Evolutionary conservation across 2,329 filamentous ascomycete genomes (phyloP), one percentile per base, ranked within the genome.

Genomic region (Sporothrix curviconia): DNA sequence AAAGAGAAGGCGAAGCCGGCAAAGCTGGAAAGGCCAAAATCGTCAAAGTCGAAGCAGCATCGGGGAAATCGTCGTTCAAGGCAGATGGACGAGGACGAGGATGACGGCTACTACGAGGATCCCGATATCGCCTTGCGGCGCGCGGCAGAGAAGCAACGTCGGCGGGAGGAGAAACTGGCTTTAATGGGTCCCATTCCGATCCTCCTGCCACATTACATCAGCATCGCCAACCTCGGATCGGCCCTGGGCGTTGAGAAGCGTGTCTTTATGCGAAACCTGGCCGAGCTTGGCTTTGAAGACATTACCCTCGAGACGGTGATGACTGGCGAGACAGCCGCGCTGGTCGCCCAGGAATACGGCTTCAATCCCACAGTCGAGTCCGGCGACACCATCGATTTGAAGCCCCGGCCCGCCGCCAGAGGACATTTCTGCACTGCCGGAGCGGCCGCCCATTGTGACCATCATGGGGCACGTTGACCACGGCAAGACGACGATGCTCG

Each of bases 401-500:
- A 80, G 60, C 80, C 88, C 24, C 82, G 85, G 11, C 86, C n/a
- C 90, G 1, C 74, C 79, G 25, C 82, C 83, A 8, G 84, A 85
- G 65, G 89, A 92, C 69, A 80, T 76, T 50, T 83, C 87, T 0
- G 65, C 71, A 14, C 72, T 96, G 7, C 90, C 91, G 2, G 72
- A 76, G 34, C 83, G 95, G 15, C 92, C 94, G 7, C 95, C 94
- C 0, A 90, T 99, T 36, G 92, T 99, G 39, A 97, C 95, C 0
- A 99, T 99, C 67, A 99, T 99, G 95, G 94, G 94, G 2, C 94
- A 99, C 63, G 94, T 99, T 65, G 95, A 99, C 69, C 94, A 99
- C 70, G 94, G 94, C 55, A 99, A 99, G 76, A 99, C 94, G 0
- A 99, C 95, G 0, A 85, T 99, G 42, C 78, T 99, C 9, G 94